These are phyloP conservation scores for Fusarium brevicatenulatum DNA, from an alignment of 2,329 filamentous ascomycete genomes.

Conservation along the genomic window DNA sequence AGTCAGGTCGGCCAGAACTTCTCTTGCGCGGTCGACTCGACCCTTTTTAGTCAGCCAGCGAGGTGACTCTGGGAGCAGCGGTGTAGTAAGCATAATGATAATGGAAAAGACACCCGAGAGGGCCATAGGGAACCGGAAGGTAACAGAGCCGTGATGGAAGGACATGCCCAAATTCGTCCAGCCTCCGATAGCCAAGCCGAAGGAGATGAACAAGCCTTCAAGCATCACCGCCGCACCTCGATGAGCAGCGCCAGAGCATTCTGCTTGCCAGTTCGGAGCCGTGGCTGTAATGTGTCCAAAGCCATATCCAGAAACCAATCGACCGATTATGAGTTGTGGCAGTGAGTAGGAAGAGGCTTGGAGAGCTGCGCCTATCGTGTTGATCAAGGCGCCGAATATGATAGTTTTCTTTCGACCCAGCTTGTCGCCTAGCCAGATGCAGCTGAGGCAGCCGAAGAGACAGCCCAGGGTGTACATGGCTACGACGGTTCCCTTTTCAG, in stretches of 20 bases:
- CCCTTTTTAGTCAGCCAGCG: slow-evolving; percentile 3
- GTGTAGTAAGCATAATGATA: slow-evolving; percentile 1
- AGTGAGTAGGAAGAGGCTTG: not conserved
- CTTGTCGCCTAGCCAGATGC: slow-evolving; percentile 4
- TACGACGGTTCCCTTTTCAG: not conserved
- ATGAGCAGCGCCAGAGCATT: slow-evolving; percentile 3
- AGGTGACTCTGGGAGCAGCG: not conserved
- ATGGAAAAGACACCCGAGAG: not conserved
- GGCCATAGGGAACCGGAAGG: not conserved
- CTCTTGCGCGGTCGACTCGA: not conserved
- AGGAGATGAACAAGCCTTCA: not conserved
- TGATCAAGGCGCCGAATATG: not conserved
- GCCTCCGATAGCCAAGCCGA: not conserved
- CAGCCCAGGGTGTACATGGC: not conserved
- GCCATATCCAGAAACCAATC: not conserved
- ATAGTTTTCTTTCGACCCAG: slow-evolving; percentile 1
- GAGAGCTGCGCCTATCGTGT: slow-evolving; percentile 1
- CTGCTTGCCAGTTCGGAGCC: slow-evolving; percentile 3
- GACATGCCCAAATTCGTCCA: slow-evolving; percentile 4
- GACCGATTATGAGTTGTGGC: not conserved
- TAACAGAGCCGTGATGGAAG: not conserved
- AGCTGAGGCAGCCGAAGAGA: slow-evolving; percentile 5
- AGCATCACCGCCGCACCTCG: slow-evolving; percentile 5
- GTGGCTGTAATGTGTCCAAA: slow-evolving; percentile 3
- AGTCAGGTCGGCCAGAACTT: not conserved